Percentiles rank a stretch among this genome's conserved stretches.
Evolutionary conservation across 495 filamentous ascomycete species (phyloP).

Genomic region (Penicillium cataractarum): DNA sequence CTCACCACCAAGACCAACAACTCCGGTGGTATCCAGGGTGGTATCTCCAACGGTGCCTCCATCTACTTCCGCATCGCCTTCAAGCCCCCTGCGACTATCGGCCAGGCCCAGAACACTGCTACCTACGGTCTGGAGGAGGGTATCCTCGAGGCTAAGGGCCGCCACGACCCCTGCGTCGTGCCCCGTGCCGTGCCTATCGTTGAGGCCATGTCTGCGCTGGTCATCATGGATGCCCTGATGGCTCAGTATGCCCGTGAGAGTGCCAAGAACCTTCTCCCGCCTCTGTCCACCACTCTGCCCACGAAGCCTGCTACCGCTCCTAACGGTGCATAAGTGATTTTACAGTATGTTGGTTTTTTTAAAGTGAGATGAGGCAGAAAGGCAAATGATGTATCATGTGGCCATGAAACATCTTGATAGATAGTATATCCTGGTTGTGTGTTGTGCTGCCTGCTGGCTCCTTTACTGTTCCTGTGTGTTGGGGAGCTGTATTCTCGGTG

Average conservation of each 20-base stretch:
- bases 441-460: not conserved
- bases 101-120: slow-evolving; percentile 84
- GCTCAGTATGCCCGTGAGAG: slow-evolving; percentile 75
- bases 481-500: not conserved
- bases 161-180: slow-evolving; percentile 95
- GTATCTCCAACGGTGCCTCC: slow-evolving; percentile 91
- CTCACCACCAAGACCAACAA: slow-evolving; percentile 95
- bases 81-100: slow-evolving; percentile 96
- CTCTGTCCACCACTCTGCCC: slow-evolving; percentile 42
- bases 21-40: slow-evolving; percentile 94
- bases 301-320: slow-evolving; percentile 35
- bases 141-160: slow-evolving; percentile 86
- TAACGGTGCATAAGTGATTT: slow-evolving; percentile 20
- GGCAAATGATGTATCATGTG: not conserved
- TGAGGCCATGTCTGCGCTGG: slow-evolving; percentile 91
- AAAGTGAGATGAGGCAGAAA: not conserved
- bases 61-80: slow-evolving; percentile 97
- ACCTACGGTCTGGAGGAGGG: slow-evolving; percentile 78
- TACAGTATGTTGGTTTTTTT: not conserved
- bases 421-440: slow-evolving; percentile 19
- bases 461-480: not conserved
- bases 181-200: slow-evolving; percentile 95
- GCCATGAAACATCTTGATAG: slow-evolving; percentile 10
- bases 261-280: slow-evolving; percentile 47
- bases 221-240: slow-evolving; percentile 89